Base-by-base conservation (phyloP, 305 asterid genomes). In the Solanum chacoense region DNA sequence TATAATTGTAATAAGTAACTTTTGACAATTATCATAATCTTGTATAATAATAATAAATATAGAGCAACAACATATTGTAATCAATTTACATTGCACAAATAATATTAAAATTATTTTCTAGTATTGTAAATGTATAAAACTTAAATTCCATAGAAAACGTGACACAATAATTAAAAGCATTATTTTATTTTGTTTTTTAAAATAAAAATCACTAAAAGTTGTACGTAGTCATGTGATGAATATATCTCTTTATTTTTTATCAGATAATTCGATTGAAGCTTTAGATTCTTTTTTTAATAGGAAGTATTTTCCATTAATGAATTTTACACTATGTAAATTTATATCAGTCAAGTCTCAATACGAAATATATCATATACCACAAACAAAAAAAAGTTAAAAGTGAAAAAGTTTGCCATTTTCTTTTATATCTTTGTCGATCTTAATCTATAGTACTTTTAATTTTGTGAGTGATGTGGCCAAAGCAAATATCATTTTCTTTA, bases 391-490 rank as follows among this genome's bases (percentile, higher is more conserved):
- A 73, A 14, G 22, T 40, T 40, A 18, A 18, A 81, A 42, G 71
- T 81, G 18, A n/a, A 18, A 80, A 45, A 81, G 38, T 45, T 79
- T 79, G 14, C 36, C 16, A 26, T 34, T 45, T 28, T 37, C 50
- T 40, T 81, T 29, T 81, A 42, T 81, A 81, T 81, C 86, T 26
- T 29, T 80, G 67, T 40, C 24, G 16, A 80, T 80, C 85, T 80
- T 79, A 79, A 78, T 38, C 3, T 45, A 18, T 5, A 45, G 24
- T 28, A 45, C 72, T 18, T 42, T 18, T 81, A 28, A 45, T 81
- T 11, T 45, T 31, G 20, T 26, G 69, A 24, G 16, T 80, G 85
- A 80, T 26, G 80, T 75, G 71, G 86, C 86, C 20, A 81, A 71
- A 16, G 29, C 20, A 81, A 5, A 45, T 29, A n/a, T 45, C 86